Conservation (phyloP, 176 grass and related monocot species). For the Paspalum vaginatum region DNA sequence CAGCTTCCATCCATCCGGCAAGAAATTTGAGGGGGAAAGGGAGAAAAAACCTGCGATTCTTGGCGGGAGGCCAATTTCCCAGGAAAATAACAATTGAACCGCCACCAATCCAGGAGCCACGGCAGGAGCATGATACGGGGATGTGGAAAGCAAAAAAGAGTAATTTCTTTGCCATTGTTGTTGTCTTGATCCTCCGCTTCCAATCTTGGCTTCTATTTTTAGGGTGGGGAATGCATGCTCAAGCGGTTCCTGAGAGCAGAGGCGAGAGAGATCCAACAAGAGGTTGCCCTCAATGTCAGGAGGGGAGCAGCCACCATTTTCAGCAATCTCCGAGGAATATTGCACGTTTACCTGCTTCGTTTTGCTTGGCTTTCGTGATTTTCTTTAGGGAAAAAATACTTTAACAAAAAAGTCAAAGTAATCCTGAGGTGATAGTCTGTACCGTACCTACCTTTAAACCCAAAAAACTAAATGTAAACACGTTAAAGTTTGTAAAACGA, state of each 20-base stretch:
- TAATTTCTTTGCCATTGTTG: constrained; percentile 25
- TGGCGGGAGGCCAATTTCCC: not conserved
- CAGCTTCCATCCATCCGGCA: not conserved
- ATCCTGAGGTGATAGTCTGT: too few species aligned
- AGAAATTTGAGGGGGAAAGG: not conserved
- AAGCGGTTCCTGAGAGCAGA: not conserved
- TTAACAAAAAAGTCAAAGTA: too few species aligned
- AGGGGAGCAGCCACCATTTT: constrained; percentile 15
- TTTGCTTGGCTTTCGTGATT: too few species aligned
- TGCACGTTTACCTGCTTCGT: not conserved
- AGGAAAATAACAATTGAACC: not conserved
- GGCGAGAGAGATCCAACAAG: constrained; percentile 5
- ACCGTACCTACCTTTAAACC: too few species aligned
- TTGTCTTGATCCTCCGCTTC: constrained; percentile 25
- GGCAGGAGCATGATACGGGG: constrained; percentile 16
- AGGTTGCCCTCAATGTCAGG: constrained; percentile 16
- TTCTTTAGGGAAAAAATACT: too few species aligned
- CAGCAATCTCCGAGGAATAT: not conserved
- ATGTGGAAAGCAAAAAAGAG: constrained; percentile 22
- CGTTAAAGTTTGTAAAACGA: too few species aligned
- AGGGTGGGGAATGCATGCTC: constrained; percentile 14
- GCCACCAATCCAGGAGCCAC: not conserved
- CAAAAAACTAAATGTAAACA: too few species aligned
- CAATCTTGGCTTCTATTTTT: constrained; percentile 31
- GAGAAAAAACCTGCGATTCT: not conserved